Base-by-base conservation (phyloP, 257 asterid species). In the Leonotis leonurus region DNA sequence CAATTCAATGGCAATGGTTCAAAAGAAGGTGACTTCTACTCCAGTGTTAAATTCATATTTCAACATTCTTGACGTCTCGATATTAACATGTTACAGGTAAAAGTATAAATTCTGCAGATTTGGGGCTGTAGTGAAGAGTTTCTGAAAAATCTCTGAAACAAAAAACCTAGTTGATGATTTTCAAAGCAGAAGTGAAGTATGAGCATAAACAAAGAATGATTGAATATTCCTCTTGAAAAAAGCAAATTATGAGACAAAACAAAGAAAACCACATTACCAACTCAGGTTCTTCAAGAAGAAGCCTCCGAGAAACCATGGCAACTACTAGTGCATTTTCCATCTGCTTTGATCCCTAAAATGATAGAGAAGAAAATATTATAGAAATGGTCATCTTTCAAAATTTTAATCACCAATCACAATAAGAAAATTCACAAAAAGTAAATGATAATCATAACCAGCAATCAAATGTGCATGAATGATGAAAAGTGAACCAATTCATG, bases 261-360 rank as follows among this genome's bases (percentile, higher is more conserved):
- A 59, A 68, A 58, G 50, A 61, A 41, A 65, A 35, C 11, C 3
- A 45, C 22, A 45, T 57, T 85, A 92, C 99, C 96, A 67, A 60
- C 77, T 81, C 95, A 65, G 95, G 96, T 81, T 92, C 99, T 77
- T 92, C 99, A 13, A 80, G 90, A 69, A 92, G 95, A 68, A 92
- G 93, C 80, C 99, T 89, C 70, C 95, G 87, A 69, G 78, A 69
- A 72, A 85, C 77, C 89, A 92, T 86, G 65, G 99, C 85, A 68
- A 83, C 91, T 56, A 78, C 65, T 72, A 89, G 59, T 32, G 85
- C 83, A 73, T 69, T 76, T 72, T 89, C 99, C 95, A 92, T 86
- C 80, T 83, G 21, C 61, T 72, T 82, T 7, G 86, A 78, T 35
- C 94, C 95, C 99, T 92, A 72, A n/a, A 73, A 65, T 36, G 64